These are phyloP conservation scores for Agrostemma githago DNA, from an alignment of 148 eudicot species.

Conservation along the genomic window DNA sequence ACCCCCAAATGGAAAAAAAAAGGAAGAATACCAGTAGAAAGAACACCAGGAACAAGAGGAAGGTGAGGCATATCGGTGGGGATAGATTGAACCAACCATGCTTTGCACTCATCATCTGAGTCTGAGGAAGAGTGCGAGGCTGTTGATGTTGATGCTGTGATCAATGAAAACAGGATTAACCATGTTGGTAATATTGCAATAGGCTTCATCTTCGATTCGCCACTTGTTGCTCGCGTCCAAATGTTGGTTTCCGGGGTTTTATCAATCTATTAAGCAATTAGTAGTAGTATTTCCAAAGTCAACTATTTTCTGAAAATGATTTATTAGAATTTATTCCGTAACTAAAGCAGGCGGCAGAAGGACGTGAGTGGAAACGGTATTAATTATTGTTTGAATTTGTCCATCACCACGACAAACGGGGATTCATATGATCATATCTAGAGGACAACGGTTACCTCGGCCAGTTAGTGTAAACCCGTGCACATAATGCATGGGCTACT, in stretches of 20 bases:
- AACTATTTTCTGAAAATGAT: background rate
- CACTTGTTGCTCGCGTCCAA: background rate
- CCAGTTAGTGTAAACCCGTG: no score
- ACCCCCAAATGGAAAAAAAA: background rate
- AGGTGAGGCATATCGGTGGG: conserved; percentile 85
- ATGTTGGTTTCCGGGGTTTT: background rate
- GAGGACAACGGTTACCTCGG: no score
- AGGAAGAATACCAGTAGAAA: conserved; percentile 57
- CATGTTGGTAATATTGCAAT: conserved; percentile 7
- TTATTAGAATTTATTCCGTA: background rate
- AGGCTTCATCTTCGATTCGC: conserved; percentile 19
- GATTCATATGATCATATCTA: no score
- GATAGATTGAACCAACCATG: conserved; percentile 91
- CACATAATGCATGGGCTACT: no score
- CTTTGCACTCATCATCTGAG: conserved; percentile 44
- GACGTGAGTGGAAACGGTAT: background rate
- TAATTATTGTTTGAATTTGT: background rate
- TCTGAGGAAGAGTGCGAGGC: no score
- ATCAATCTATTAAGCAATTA: background rate
- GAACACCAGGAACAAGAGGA: conserved; percentile 69
- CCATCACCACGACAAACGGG: background rate
- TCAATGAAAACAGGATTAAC: conserved; percentile 15
- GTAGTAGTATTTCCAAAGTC: background rate
- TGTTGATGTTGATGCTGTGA: conserved; percentile 26
- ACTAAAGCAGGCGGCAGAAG: background rate